Percentiles rank a stretch among this genome's conserved stretches.
phyloP scores from a whole-genome alignment of 768 basidiomycete species.

The Dioszegia hungarica region DNA sequence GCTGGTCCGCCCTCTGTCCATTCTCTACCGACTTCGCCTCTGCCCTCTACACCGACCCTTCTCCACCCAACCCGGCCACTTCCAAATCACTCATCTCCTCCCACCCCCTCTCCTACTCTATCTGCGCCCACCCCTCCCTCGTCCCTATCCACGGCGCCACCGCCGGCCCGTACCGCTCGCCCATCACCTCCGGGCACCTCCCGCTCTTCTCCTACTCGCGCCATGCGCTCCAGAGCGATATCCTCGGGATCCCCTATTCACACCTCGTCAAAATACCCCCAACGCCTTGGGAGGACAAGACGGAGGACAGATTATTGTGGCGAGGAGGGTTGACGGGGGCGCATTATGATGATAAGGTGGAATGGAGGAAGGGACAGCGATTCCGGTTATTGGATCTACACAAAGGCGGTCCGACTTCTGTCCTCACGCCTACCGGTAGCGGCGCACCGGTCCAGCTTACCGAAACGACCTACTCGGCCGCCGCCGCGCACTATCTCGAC shows the following conservation, averaged over 20 bases:
- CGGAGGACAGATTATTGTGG: constrained; percentile 37
- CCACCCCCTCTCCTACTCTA: constrained; percentile 41
- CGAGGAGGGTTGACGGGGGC: constrained; percentile 43
- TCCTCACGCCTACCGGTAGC: not conserved
- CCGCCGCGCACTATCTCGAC: constrained; percentile 26
- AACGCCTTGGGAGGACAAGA: constrained; percentile 31
- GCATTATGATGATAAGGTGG: constrained; percentile 14
- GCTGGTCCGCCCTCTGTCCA: constrained; percentile 25
- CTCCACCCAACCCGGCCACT: not conserved
- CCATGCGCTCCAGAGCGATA: constrained; percentile 34
- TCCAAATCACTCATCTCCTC: constrained; percentile 46
- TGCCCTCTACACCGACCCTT: constrained; percentile 3
- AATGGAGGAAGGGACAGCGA: constrained; percentile 39
- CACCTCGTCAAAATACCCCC: not conserved
- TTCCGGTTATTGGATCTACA: constrained; percentile 32
- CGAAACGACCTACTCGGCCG: not conserved
- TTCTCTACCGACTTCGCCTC: constrained; percentile 12
- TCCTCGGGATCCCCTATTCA: constrained; percentile 36
- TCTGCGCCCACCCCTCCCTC: constrained; percentile 49
- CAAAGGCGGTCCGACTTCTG: constrained; percentile 1
- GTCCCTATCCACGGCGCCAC: constrained; percentile 49
- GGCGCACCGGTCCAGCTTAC: not conserved
- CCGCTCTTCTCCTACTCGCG: constrained; percentile 43
- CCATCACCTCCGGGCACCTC: constrained; percentile 17
- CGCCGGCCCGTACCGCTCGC: constrained; percentile 16